Base-by-base conservation (phyloP, 2,329 filamentous ascomycete genomes). In the Aspergillus persii region DNA sequence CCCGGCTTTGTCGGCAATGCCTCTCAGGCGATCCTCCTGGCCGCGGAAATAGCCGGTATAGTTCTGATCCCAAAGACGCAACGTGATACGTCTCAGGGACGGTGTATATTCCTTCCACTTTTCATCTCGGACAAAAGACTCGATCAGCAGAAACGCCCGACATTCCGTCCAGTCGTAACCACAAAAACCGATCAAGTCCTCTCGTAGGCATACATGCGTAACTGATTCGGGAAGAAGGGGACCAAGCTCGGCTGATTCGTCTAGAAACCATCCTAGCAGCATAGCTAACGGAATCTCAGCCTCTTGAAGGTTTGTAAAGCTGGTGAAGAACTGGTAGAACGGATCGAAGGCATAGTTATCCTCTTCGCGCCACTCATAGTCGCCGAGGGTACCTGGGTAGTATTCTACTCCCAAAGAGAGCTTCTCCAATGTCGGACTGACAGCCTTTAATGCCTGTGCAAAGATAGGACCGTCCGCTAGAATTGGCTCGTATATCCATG, bases 351-450 rank as follows among this genome's bases (percentile, higher is more conserved):
- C 30, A 3, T 54, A 18, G 18, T 58, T 44, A 46, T 58, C 50
- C 18, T 29, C 41, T 23, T 31, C 27, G 31, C 33, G 30, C 23
- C 53, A 54, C 30, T 44, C n/a, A 41, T 50, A 44, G n/a, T 54
- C n/a, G 18, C 56, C 56, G 18, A 30, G 5, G 4, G 6, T 54
- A 29, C 9, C 48, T 30, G 56, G 56, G 18, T 58, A 58, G 36
- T 54, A 58, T 27, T 58, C 56, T n/a, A 54, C 12, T 8, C 56
- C 56, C 11, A 58, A n/a, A 9, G 56, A 58, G 31, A 58, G 41
- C 23, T 53, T 58, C 36, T 53, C 44, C 31, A 58, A n/a, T 18
- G 50, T 49, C 3, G 29, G 36, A n/a, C 50, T 48, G 23, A 58
- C 23, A 18, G 41, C 36, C 18, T 53, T 30, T 12, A 58, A 23